Percentiles rank a stretch among this genome's conserved stretches.
These are phyloP conservation scores for Plasmodium knowlesi DNA, from an alignment of 169 alveolate species.

Conservation along the genomic window DNA sequence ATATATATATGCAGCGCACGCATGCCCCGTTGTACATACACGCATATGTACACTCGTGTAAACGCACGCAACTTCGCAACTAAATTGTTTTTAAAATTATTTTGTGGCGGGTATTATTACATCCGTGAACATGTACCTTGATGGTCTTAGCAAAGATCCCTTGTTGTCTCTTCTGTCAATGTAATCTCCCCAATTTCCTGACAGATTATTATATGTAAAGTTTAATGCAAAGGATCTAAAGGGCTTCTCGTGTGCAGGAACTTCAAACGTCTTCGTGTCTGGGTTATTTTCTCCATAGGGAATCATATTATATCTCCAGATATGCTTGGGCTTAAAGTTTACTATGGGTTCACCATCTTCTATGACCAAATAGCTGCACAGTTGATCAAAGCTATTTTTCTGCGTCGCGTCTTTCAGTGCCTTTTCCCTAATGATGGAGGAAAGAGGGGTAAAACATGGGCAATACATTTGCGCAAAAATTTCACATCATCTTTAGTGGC, in stretches of 20 bases:
- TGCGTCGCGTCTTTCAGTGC: constrained; percentile 82
- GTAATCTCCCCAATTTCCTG: constrained; percentile 92
- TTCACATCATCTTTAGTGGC: background rate
- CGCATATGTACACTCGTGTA: background rate
- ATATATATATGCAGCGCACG: background rate
- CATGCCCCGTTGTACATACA: background rate
- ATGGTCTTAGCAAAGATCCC: constrained; percentile 87
- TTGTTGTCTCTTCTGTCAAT: constrained; percentile 90
- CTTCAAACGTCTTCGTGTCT: constrained; percentile 84
- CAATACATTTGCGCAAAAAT: background rate
- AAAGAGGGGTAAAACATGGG: background rate
- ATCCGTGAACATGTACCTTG: constrained; percentile 90
- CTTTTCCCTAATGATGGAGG: constrained; percentile 74
- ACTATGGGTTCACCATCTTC: constrained; percentile 78
- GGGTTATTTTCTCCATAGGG: constrained; percentile 90
- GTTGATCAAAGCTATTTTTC: constrained; percentile 79
- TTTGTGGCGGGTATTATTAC: constrained; percentile 86
- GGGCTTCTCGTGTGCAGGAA: constrained; percentile 88
- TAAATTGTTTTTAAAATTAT: constrained; percentile 39
- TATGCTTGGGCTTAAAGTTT: constrained; percentile 72
- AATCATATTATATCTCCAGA: constrained; percentile 86
- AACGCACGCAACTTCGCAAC: background rate
- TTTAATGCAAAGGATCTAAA: constrained; percentile 88
- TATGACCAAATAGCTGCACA: constrained; percentile 77
- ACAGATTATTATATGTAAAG: constrained; percentile 89